Evolutionary conservation across 2,329 filamentous ascomycete genomes (phyloP), one percentile per base, ranked within the genome.

Genomic region (Didymella arachidicola): DNA sequence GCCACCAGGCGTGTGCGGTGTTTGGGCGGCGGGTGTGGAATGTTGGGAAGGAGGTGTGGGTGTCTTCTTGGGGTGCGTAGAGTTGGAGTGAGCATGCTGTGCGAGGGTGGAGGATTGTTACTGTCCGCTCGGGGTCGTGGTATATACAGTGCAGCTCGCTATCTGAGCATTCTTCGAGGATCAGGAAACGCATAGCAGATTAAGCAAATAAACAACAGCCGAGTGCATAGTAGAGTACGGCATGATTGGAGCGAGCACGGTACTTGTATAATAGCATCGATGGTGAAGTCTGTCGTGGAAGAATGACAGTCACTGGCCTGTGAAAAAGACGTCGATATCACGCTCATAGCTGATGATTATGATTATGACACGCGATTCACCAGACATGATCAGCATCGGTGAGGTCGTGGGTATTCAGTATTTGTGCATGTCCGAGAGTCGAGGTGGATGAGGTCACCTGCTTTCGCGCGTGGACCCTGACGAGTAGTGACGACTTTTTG

Each of bases 391-490:
- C 4, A 29, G 11, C 7, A 8, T 29, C 11, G 11, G 27, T 11
- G 7, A 29, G 27, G 11, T 29, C 4, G 27, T 11, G 27, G 27
- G 27, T 29, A 4, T 11, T 4, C 2, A 29, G 27, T 11, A 5
- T 29, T 11, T 7, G 4, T 29, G 27, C 27, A 29, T 29, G 27
- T 29, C 11, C 6, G 27, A 8, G 27, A 36, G 36, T 41, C 8
- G 38, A 41, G 18, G 43, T 46, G 43, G 12, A 11, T 48, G 48
- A 53, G 44, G 44, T 58, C 49, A 49, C 49, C 43, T 58, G 55
- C 25, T 58, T 58, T 58, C 49, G 55, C 49, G 49, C 32, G 29
- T 58, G 55, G 55, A 58, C 55, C 55, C 55, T 58, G 34, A 32
- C n/a, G n/a, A n/a, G n/a, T n/a, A n/a, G n/a, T n/a, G n/a, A n/a